phyloP scores from a whole-genome alignment of 2,329 filamentous ascomycete genomes.

The Teratosphaeria epicoccoides region DNA sequence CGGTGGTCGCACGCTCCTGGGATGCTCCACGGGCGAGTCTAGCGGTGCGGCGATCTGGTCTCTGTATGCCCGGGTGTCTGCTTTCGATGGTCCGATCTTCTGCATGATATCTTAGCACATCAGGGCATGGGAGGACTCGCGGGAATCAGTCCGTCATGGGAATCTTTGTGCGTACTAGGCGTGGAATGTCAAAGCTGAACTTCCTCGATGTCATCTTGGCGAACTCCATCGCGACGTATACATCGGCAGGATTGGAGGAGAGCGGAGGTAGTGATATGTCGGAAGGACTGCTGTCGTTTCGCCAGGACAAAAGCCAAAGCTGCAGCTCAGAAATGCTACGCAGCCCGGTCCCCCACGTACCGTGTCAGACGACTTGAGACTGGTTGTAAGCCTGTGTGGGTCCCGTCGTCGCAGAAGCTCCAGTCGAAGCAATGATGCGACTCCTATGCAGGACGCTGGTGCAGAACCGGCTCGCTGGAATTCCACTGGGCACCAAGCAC shows the following conservation, averaged over 20 bases:
- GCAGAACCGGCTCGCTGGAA: background rate
- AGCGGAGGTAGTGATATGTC: background rate
- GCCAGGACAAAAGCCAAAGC: background rate
- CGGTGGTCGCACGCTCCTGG: conserved; percentile 33
- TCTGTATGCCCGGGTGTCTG: conserved; percentile 18
- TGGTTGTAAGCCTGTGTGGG: background rate
- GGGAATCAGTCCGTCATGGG: background rate
- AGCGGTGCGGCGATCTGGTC: conserved; percentile 20
- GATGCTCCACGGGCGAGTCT: conserved; percentile 30
- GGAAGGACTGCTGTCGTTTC: background rate
- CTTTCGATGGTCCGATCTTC: conserved; percentile 19
- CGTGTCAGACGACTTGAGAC: background rate
- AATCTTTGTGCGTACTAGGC: conserved; percentile 25
- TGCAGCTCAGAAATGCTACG: background rate
- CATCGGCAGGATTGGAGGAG: background rate
- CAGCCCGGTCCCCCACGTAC: background rate
- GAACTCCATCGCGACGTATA: background rate
- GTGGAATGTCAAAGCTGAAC: conserved; percentile 35
- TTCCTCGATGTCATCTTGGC: conserved; percentile 30
- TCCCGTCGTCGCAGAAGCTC: background rate
- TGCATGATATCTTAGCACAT: conserved; percentile 6
- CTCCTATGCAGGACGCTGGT: background rate
- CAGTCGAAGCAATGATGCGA: background rate
- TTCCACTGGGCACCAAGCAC: background rate
- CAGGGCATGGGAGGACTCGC: background rate